These are phyloP conservation scores for Alternaria burnsii DNA, from an alignment of 2,329 filamentous ascomycete species.

Conservation along the genomic window DNA sequence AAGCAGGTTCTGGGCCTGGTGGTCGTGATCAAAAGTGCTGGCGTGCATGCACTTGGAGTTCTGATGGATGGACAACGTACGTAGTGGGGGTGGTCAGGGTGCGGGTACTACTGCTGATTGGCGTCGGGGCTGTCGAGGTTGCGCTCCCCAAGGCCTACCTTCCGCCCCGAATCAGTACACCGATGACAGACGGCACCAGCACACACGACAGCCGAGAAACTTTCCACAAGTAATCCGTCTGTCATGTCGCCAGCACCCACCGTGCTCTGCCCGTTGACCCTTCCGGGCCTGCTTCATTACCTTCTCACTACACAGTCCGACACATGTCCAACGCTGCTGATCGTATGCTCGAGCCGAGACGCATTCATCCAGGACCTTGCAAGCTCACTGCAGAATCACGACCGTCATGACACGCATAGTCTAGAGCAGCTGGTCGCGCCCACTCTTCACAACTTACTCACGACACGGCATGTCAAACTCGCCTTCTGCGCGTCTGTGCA, in stretches of 20 bases:
- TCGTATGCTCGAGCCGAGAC: slow-evolving; percentile 73
- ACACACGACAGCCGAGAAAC: slow-evolving; percentile 18
- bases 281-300: slow-evolving; percentile 67
- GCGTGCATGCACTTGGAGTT: slow-evolving; percentile 27
- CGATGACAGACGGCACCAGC: slow-evolving; percentile 13
- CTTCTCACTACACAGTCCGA: slow-evolving; percentile 61
- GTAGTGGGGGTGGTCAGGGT: slow-evolving; percentile 19
- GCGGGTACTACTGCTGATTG: slow-evolving; percentile 19
- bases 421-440: slow-evolving; percentile 62
- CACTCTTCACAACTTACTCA: slow-evolving; percentile 73
- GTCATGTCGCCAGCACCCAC: slow-evolving; percentile 40
- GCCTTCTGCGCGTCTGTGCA: slow-evolving; percentile 79
- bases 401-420: slow-evolving; percentile 14
- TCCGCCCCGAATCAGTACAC: slow-evolving; percentile 8
- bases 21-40: slow-evolving; percentile 36
- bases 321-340: slow-evolving; percentile 69
- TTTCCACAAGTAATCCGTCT: slow-evolving; percentile 1
- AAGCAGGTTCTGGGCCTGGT: slow-evolving; percentile 25
- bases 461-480: slow-evolving; percentile 73
- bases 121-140: slow-evolving; percentile 1
- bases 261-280: slow-evolving; percentile 50
- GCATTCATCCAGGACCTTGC: slow-evolving; percentile 71
- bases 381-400: slow-evolving; percentile 54
- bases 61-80: slow-evolving; percentile 14
- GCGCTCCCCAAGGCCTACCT: slow-evolving; percentile 2